phyloP scores from a whole-genome alignment of 1,284 basidiomycete species.

The Pseudozyma pruni region DNA sequence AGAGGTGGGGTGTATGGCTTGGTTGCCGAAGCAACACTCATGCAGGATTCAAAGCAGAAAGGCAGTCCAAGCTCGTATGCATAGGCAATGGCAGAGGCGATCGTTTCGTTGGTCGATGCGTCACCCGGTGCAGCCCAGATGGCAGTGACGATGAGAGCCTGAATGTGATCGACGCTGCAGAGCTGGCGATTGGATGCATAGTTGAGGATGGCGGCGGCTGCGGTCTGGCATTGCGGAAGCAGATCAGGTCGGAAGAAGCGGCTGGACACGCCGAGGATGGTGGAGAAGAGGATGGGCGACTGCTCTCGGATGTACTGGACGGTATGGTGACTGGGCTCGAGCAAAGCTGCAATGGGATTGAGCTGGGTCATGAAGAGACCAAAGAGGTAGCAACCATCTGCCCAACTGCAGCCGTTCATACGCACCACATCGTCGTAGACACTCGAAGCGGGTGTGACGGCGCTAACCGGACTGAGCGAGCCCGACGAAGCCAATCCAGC shows the following conservation, averaged over 20 bases:
- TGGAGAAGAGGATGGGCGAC: slow-evolving; percentile 82
- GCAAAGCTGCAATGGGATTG: slow-evolving; percentile 57
- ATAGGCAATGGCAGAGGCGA: slow-evolving; percentile 59
- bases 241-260: slow-evolving; percentile 81
- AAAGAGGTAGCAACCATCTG: slow-evolving; percentile 38
- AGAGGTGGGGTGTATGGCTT: slow-evolving; percentile 26
- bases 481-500: slow-evolving; percentile 1
- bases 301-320: slow-evolving; percentile 76
- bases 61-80: slow-evolving; percentile 67
- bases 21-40: slow-evolving; percentile 13
- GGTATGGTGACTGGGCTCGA: slow-evolving; percentile 67
- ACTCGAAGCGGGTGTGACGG: slow-evolving; percentile 8
- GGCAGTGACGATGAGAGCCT: slow-evolving; percentile 82
- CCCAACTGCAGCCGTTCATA: slow-evolving; percentile 22
- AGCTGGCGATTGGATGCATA: slow-evolving; percentile 79
- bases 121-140: slow-evolving; percentile 78
- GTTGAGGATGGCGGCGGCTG: slow-evolving; percentile 75
- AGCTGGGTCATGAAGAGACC: slow-evolving; percentile 38
- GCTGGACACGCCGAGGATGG: slow-evolving; percentile 82
- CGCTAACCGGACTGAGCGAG: slow-evolving; percentile 3
- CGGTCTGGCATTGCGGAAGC: slow-evolving; percentile 75
- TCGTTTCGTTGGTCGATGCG: slow-evolving; percentile 58
- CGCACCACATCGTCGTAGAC: slow-evolving; percentile 41
- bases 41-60: slow-evolving; percentile 24
- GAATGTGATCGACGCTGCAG: slow-evolving; percentile 82